phyloP scores from a whole-genome alignment of 1,139 yeast species.

The Meyerozyma carpophila region DNA sequence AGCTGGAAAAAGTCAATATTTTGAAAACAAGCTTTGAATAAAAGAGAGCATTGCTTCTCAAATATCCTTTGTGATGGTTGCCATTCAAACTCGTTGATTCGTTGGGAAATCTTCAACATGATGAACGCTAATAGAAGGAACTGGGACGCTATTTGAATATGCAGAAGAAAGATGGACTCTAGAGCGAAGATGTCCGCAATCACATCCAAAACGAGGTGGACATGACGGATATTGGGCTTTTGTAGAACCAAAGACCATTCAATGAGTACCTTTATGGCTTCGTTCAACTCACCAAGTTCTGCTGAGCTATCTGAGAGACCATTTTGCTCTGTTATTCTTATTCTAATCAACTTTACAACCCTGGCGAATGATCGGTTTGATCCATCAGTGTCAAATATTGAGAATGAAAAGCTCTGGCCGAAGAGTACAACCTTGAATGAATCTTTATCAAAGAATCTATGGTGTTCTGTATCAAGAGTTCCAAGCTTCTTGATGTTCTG shows the following conservation, averaged over 20 bases:
- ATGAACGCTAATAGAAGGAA: not conserved
- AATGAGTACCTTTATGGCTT: constrained; percentile 18
- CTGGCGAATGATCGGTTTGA: not conserved
- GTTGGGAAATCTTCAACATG: not conserved
- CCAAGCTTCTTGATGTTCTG: not conserved
- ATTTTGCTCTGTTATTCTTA: not conserved
- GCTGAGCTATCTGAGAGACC: not conserved
- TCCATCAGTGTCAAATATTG: not conserved
- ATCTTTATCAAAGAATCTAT: not conserved
- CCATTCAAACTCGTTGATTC: too few relatives aligned
- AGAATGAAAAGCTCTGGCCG: not conserved
- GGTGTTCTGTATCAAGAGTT: not conserved
- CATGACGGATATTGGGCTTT: constrained; percentile 8
- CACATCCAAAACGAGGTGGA: not conserved
- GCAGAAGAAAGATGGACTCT: not conserved
- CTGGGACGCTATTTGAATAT: not conserved
- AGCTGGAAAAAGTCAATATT: not conserved
- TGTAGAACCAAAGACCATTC: constrained; percentile 32
- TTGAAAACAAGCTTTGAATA: not conserved
- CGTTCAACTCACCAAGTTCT: constrained; percentile 11
- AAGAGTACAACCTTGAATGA: not conserved
- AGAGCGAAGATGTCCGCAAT: not conserved
- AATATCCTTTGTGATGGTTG: not conserved
- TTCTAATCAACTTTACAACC: not conserved
- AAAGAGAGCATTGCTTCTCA: not conserved